Evolutionary conservation across 345 rosid species (phyloP).

Genomic region (Odontarrhena argentea): DNA sequence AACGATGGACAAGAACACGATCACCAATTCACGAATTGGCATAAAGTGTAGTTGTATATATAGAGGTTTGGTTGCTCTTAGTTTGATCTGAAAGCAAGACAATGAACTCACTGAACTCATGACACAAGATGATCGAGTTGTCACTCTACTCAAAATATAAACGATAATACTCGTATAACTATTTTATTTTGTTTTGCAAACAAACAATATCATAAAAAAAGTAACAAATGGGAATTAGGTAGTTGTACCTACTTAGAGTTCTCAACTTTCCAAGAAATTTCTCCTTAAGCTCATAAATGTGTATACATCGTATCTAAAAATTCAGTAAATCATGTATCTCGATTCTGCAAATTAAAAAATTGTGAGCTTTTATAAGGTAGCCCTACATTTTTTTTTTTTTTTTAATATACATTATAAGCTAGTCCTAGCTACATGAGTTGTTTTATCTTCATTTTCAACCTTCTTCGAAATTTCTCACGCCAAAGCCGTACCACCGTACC

Average conservation of each 20-base stretch:
- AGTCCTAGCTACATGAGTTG: conserved; percentile 10
- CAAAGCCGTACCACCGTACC: conserved; percentile 36
- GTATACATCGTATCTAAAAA: not conserved
- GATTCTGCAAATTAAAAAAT: not conserved
- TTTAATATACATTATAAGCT: not conserved
- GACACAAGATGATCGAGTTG: too few species aligned
- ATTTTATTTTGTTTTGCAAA: too few species aligned
- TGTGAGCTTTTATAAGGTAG: too few species aligned
- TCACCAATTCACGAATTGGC: too few species aligned
- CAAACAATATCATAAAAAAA: not conserved
- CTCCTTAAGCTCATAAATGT: conserved; percentile 8
- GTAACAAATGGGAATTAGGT: conserved; percentile 7
- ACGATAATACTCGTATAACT: too few species aligned
- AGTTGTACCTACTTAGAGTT: conserved; percentile 30
- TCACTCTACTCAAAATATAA: too few species aligned
- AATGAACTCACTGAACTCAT: too few species aligned
- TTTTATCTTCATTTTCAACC: conserved; percentile 18
- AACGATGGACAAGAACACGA: too few species aligned
- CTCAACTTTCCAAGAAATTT: conserved; percentile 30
- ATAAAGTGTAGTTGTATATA: too few species aligned
- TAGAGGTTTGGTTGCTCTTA: too few species aligned
- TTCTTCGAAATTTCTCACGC: conserved; percentile 40
- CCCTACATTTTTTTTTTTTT: too few species aligned
- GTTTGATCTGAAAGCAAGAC: too few species aligned
- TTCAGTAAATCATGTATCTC: not conserved